Evolutionary conservation across 176 grass and related monocot genomes (phyloP), one percentile per base, ranked within the genome.

Genomic region (Oropetium thomaeum): DNA sequence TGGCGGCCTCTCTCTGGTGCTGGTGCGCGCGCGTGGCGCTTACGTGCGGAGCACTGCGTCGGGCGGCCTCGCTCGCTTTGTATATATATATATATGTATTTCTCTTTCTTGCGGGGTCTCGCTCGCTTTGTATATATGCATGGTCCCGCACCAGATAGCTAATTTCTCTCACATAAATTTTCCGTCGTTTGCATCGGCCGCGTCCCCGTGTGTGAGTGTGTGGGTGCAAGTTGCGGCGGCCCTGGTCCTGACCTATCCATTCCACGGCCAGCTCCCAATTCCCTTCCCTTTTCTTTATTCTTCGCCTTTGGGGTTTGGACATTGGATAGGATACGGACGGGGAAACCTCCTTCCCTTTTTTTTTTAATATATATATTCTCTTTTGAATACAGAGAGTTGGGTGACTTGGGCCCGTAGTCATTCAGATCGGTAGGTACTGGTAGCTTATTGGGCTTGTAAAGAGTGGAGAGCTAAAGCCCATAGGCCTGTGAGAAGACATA

Each of bases 21-120:
- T n/a, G n/a, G n/a, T 44, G 4, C 10, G 11, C 3, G 3, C 33
- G 38, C 31, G 14, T 31, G 40, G 12, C n/a, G 61, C 60, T 73
- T 54, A 51, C 76, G 76, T 85, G 83, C 47, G 69, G 76, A 74
- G 48, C 83, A 74, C 76, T 34, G 29, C 16, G 29, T 3, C 27
- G 0, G 22, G 6, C 27, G 0, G 22, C 26, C 20, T 31, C 26
- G 7, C 39, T 19, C 62, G n/a, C n/a, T n/a, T n/a, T n/a, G n/a
- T n/a, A n/a, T n/a, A n/a, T n/a, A n/a, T n/a, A n/a, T n/a, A n/a
- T n/a, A n/a, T n/a, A n/a, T n/a, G n/a, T n/a, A n/a, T n/a, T n/a
- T n/a, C n/a, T n/a, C n/a, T n/a, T n/a, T n/a, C n/a, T n/a, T n/a
- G n/a, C n/a, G n/a, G n/a, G n/a, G n/a, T n/a, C n/a, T n/a, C n/a